Evolutionary conservation across 2,329 filamentous ascomycete species (phyloP).

Genomic region (Clarireedia hainanense): DNA sequence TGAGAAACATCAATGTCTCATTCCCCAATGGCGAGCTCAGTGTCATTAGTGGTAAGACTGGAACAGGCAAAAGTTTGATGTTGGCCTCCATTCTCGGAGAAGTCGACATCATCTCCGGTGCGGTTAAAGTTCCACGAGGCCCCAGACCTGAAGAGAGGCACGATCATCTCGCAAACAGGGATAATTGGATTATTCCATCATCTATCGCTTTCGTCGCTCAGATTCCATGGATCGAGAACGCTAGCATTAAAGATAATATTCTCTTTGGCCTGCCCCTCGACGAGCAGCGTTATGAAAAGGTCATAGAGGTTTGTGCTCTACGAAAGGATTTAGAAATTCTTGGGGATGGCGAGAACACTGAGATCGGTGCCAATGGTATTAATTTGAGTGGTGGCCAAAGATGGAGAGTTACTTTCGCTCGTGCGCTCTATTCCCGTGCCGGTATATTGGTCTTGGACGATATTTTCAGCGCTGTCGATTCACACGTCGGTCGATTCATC

Average conservation of each 20-base stretch:
- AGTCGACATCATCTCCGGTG: constrained; percentile 58
- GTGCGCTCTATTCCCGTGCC: constrained; percentile 72
- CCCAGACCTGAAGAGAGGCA: constrained; percentile 46
- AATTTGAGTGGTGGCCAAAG: constrained; percentile 79
- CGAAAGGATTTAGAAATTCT: constrained; percentile 71
- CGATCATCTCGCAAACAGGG: constrained; percentile 51
- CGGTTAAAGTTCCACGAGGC: constrained; percentile 46
- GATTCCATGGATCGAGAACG: constrained; percentile 81
- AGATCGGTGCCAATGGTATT: constrained; percentile 78
- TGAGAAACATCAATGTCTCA: constrained; percentile 55
- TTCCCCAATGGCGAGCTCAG: constrained; percentile 65
- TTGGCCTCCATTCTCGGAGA: constrained; percentile 69
- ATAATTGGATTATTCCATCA: constrained; percentile 61
- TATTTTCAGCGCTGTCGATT: constrained; percentile 74
- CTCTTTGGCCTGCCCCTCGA: constrained; percentile 67
- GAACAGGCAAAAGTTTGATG: constrained; percentile 69
- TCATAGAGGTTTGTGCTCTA: constrained; percentile 65
- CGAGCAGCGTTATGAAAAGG: constrained; percentile 60
- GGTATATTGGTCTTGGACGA: constrained; percentile 74
- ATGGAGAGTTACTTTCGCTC: constrained; percentile 72
- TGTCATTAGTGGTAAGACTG: constrained; percentile 69
- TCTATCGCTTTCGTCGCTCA: constrained; percentile 67
- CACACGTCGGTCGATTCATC: constrained; percentile 71
- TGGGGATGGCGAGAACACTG: constrained; percentile 67
- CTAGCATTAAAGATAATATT: constrained; percentile 70